Percentiles rank a stretch among this genome's conserved stretches.
Conservation (phyloP, 2,329 filamentous ascomycete genomes). For the Aspergillus arachidicola region DNA sequence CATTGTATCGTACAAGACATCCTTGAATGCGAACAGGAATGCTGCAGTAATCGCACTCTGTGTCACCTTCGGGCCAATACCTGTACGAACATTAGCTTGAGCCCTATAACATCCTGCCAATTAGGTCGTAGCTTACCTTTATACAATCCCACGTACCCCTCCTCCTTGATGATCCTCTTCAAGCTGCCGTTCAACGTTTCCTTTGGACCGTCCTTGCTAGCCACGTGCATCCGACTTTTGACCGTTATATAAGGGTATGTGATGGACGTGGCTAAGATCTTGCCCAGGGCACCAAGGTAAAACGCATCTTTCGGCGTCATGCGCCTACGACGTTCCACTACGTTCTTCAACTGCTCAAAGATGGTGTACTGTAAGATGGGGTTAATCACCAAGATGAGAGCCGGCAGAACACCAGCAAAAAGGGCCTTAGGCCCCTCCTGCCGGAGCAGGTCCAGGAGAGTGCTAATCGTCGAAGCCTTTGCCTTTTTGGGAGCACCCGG, state of each 20-base stretch:
- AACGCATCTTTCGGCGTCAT: slow-evolving; percentile 88
- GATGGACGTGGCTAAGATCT: slow-evolving; percentile 88
- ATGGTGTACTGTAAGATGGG: slow-evolving; percentile 98
- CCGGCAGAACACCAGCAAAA: slow-evolving; percentile 90
- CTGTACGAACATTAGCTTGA: slow-evolving; percentile 50
- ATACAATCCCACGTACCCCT: slow-evolving; percentile 91
- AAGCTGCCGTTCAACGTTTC: slow-evolving; percentile 80
- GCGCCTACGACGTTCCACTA: slow-evolving; percentile 73
- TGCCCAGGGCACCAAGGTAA: slow-evolving; percentile 86
- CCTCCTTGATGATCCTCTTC: slow-evolving; percentile 77
- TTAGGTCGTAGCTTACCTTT: slow-evolving; percentile 66
- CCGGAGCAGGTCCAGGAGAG: slow-evolving; percentile 75
- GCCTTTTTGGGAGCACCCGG: slow-evolving; percentile 51
- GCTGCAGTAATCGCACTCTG: slow-evolving; percentile 96
- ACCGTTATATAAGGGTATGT: slow-evolving; percentile 99
- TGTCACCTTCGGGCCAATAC: slow-evolving; percentile 92
- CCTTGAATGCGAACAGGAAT: slow-evolving; percentile 97
- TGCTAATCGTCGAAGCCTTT: slow-evolving; percentile 73
- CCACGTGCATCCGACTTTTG: slow-evolving; percentile 97
- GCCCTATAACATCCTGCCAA: not conserved
- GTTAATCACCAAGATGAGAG: slow-evolving; percentile 93
- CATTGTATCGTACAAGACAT: slow-evolving; percentile 76
- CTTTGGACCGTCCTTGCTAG: slow-evolving; percentile 71
- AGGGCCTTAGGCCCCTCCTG: slow-evolving; percentile 84
- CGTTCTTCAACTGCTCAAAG: slow-evolving; percentile 97